Base-by-base conservation (phyloP, 768 basidiomycete genomes). In the Pisolithus microcarpus region DNA sequence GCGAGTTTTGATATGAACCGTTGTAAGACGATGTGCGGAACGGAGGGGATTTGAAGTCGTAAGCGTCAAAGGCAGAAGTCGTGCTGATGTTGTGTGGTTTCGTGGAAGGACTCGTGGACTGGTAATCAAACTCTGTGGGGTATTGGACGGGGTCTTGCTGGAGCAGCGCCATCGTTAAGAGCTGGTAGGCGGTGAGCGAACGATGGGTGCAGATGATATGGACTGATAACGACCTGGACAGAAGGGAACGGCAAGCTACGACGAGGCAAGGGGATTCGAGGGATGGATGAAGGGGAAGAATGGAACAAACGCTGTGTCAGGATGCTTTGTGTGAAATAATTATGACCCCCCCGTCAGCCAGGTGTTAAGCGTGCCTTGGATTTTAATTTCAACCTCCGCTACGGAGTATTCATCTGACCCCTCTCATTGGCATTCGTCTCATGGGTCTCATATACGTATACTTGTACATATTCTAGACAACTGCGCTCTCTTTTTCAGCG, bases 1-100 rank as follows among this genome's bases (percentile, higher is more conserved):
- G 86, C 0, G 85, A 87, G 66, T 81, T 80, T 61, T 81, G 77
- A 71, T 83, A 83, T 5, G 83, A 85, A 49, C 78, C 78, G 63
- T 78, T 77, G 70, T 81, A 80, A 21, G 78, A 79, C 7, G 80
- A 77, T 0, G 78, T 76, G 59, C 72, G 72, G 21, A 76, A 73
- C 54, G 73, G 76, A n/a, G 70, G 68, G 5, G 73, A 63, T 42
- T 56, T 52, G 59, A 67, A 70, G 46, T 72, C 75, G 55, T 69
- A 75, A 5, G 69, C 43, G 57, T 77, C 74, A 56, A 75, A 73
- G 11, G 62, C 64, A 16, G 66, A 57, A 39, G 15, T 52, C 2
- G 61, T 39, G 0, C 53, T 50, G 49, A 66, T 24, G 34, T 61
- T 59, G 30, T 58, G 43, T 2, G 62, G 66, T 9, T 67, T 66